A percentile compares a stretch with the other conserved stretches of the same genome.
These are phyloP conservation scores for Candida schatavii DNA, from an alignment of 805 yeast genomes.

Conservation along the genomic window DNA sequence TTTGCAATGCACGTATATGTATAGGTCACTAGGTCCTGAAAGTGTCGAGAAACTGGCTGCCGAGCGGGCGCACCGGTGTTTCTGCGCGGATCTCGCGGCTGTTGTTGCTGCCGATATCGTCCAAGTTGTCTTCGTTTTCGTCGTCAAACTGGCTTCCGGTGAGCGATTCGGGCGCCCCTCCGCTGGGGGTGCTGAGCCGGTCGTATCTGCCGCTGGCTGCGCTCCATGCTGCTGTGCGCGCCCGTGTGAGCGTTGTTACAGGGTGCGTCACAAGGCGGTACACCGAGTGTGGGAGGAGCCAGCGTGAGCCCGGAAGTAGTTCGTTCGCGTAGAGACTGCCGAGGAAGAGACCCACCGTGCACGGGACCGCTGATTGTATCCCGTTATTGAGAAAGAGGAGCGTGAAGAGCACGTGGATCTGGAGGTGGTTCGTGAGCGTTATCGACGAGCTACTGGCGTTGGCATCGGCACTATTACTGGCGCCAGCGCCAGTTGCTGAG, in stretches of 20 bases:
- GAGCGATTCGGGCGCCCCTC: slow-evolving; percentile 1
- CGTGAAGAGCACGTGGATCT: slow-evolving; percentile 35
- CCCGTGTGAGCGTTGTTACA: slow-evolving; percentile 8
- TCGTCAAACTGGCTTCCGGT: slow-evolving; percentile 2
- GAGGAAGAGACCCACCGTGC: slow-evolving; percentile 33
- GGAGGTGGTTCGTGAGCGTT: slow-evolving; percentile 36
- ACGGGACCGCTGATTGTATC: slow-evolving; percentile 30
- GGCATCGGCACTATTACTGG: neutral
- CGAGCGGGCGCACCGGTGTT: slow-evolving; percentile 60
- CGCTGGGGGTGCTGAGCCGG: slow-evolving; percentile 2
- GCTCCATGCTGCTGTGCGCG: neutral
- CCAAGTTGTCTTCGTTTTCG: slow-evolving; percentile 12
- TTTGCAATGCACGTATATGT: too few relatives aligned
- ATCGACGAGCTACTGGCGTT: slow-evolving; percentile 15
- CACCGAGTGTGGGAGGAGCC: slow-evolving; percentile 28
- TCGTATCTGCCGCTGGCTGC: slow-evolving; percentile 9
- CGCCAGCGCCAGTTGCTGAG: neutral
- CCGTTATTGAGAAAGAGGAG: slow-evolving; percentile 40
- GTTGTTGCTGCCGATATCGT: slow-evolving; percentile 25
- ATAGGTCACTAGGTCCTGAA: slow-evolving; percentile 45
- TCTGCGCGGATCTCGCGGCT: slow-evolving; percentile 42
- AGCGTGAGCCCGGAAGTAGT: slow-evolving; percentile 36
- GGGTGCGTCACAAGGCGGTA: slow-evolving; percentile 31
- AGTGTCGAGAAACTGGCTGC: slow-evolving; percentile 59
- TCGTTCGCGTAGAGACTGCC: slow-evolving; percentile 36